A percentile compares a stretch with the other conserved stretches of the same genome.
Conservation (phyloP, 1,284 basidiomycete species). For the Papiliotrema terrestris region DNA sequence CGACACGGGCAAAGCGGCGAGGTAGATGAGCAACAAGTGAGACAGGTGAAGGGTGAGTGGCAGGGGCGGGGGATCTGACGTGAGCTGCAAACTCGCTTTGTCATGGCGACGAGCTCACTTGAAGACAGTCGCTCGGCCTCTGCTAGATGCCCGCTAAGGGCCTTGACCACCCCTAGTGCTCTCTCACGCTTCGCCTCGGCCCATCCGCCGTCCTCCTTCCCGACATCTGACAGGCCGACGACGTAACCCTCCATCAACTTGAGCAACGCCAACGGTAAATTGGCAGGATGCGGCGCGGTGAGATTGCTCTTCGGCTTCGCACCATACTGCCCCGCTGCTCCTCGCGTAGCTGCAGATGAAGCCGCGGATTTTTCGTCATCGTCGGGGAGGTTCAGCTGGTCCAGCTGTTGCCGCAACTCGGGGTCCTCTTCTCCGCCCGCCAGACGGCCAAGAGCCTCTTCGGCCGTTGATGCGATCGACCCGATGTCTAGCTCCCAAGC, state of each 20-base stretch:
- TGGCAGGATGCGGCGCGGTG: conserved; percentile 37
- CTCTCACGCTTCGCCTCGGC: conserved; percentile 38
- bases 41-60: conserved; percentile 41
- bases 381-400: conserved; percentile 28
- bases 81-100: not conserved
- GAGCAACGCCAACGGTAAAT: conserved; percentile 43
- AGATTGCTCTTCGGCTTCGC: conserved; percentile 36
- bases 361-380: not conserved
- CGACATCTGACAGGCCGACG: conserved; percentile 31
- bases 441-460: conserved; percentile 26
- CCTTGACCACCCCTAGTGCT: conserved; percentile 33
- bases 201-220: conserved; percentile 37
- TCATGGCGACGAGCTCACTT: conserved; percentile 24
- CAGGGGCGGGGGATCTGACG: conserved; percentile 39
- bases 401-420: conserved; percentile 31
- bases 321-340: not conserved
- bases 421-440: conserved; percentile 15
- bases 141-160: conserved; percentile 29
- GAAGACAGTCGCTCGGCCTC: conserved; percentile 42
- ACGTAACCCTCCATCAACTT: conserved; percentile 46
- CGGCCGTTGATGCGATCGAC: conserved; percentile 18
- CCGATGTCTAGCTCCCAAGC: conserved; percentile 2
- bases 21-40: conserved; percentile 40
- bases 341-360: not conserved
- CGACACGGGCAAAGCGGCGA: conserved; percentile 38